Evolutionary conservation across 495 filamentous ascomycete genomes (phyloP), one percentile per base, ranked within the genome.

Genomic region (Acidiella bohemica): DNA sequence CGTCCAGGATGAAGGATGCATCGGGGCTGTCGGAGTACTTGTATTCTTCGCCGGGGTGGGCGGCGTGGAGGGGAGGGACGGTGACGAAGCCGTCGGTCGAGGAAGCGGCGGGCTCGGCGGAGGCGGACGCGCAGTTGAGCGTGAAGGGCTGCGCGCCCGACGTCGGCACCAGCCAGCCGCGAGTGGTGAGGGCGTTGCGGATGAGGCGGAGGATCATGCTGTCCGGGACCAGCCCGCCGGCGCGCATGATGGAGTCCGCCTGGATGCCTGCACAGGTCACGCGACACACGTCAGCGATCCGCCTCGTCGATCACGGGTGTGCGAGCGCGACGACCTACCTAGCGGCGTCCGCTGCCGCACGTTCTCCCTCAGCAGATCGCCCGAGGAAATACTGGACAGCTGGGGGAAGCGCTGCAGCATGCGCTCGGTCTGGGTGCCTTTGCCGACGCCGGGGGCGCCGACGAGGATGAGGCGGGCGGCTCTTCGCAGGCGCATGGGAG

Each of bases 391-490:
- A 4, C 85, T 77, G 7, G 86, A 81, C 22, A 97, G 64, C 53
- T 93, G 80, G 12, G 87, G 83, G 52, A 87, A 96, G 44, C 82
- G 76, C 47, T 79, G 64, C 39, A 95, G 73, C 30, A 97, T 65
- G 30, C 90, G 71, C 53, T 93, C 84, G 21, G 85, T 81, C 56
- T 97, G 90, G 12, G 90, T 97, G 23, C 90, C 90, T 62, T 97
- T 97, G 37, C 90, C 90, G 3, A 80, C 78, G 5, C 81, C 90
- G 0, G 90, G 90, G n/a, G 90, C 86, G 36, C 90, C 90, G 46
- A 97, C 74, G 40, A 97, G 74, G 57, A 97, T 96, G 37, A 97
- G 76, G 23, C 90, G 81, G 13, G 92, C 90, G 26, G 90, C 88
- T 47, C 53, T 42, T 13, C 51, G 44, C 12, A 62, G 35, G 12